Evolutionary conservation across 164 flowering plant genomes (phyloP).

Genomic region (Platanus orientalis): DNA sequence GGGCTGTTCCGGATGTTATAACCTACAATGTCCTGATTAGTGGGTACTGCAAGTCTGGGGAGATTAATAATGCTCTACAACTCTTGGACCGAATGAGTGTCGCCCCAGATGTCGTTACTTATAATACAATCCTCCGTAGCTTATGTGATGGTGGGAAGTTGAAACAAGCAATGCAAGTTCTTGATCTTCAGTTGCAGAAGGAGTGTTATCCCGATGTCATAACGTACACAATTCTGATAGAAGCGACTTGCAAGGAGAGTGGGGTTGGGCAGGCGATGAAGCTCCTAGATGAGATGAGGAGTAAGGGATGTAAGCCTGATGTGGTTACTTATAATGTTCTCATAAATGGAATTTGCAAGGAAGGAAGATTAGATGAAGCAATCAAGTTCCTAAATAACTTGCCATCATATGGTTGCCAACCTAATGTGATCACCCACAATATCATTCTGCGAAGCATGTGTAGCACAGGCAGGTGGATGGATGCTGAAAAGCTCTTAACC

Average conservation of each 20-base stretch:
- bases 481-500: slow-evolving; percentile 70
- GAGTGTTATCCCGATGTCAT: slow-evolving; percentile 76
- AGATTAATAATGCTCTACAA: slow-evolving; percentile 58
- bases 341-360: slow-evolving; percentile 81
- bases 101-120: slow-evolving; percentile 79
- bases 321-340: slow-evolving; percentile 86
- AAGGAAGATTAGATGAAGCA: slow-evolving; percentile 82
- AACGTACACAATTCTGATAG: slow-evolving; percentile 85
- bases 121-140: slow-evolving; percentile 67
- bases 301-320: slow-evolving; percentile 82
- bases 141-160: slow-evolving; percentile 66
- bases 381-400: slow-evolving; percentile 58
- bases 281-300: slow-evolving; percentile 86
- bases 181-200: slow-evolving; percentile 48
- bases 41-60: slow-evolving; percentile 78
- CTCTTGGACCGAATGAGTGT: slow-evolving; percentile 72
- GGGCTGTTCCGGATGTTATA: slow-evolving; percentile 82
- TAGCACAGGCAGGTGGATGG: slow-evolving; percentile 83
- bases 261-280: slow-evolving; percentile 87
- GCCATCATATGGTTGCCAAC: slow-evolving; percentile 72
- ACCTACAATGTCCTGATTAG: slow-evolving; percentile 80
- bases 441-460: slow-evolving; percentile 81
- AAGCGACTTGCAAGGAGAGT: slow-evolving; percentile 74
- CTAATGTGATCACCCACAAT: slow-evolving; percentile 82
- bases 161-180: slow-evolving; percentile 72